Evolutionary conservation across 2,329 filamentous ascomycete species (phyloP), one percentile per base, ranked within the genome.

Genomic region (Colletotrichum phormii): DNA sequence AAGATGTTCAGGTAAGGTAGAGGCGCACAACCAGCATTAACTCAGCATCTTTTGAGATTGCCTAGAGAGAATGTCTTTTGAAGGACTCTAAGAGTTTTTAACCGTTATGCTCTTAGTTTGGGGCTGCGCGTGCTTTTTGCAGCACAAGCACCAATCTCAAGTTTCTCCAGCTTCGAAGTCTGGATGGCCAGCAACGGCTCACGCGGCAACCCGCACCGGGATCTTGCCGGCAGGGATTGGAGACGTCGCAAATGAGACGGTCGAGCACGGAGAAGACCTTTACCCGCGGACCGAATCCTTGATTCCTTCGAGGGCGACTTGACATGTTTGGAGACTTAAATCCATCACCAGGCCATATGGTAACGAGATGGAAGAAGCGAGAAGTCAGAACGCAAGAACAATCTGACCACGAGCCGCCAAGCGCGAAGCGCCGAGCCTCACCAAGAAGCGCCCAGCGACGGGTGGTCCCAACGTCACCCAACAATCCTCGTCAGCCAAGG

Each of bases 371-470:
- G 18, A 65, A 12, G 18, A 53, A 1, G 13, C 29, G 18, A n/a
- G 22, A 64, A 49, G 35, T 9, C 13, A 15, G 46, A 37, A 55
- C 13, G 26, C 18, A 54, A 64, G 12, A 37, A 24, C 60, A 59
- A 59, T 15, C 64, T 64, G 69, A 64, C 65, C 15, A 11, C 33
- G 18, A 55, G 33, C 69, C 51, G 64, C 69, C 69, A 72, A 72
- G 69, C 64, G 69, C 33, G 33, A 18, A 72, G 63, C 68, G 68
- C 63, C 63, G 46, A 71, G 68, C 63, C 63, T 67, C 64, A 59
- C 51, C 64, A 68, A 72, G 69, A 68, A 68, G 69, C 64, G 69
- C 69, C 69, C 15, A 68, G 69, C 59, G 37, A 59, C 24, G 22
- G 24, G 31, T 60, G 51, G 59, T 29, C 37, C 69, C 58, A 64